Conservation (phyloP, 257 asterid species). For the Cinchona pubescens region DNA sequence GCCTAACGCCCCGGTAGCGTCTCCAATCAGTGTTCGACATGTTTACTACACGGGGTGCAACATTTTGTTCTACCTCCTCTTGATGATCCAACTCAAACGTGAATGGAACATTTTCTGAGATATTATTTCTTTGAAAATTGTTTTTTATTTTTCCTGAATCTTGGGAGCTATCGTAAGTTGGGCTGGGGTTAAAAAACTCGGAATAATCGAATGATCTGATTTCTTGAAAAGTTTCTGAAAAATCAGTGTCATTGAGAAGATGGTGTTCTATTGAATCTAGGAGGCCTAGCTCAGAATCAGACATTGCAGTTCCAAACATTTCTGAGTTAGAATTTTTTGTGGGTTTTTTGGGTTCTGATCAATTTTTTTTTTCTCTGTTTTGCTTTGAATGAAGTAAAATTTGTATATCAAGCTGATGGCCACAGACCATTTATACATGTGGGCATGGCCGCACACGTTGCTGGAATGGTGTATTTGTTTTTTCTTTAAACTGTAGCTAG, state of each 20-base stretch:
- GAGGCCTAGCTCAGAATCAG: conserved; percentile 5
- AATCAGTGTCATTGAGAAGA: conserved; percentile 26
- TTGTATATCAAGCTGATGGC: background rate
- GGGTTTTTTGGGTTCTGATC: background rate
- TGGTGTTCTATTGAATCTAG: conserved; percentile 2
- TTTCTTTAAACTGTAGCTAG: too few species aligned
- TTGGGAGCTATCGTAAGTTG: conserved; percentile 13
- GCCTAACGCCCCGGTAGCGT: conserved; percentile 18
- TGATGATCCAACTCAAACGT: background rate
- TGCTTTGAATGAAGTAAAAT: background rate
- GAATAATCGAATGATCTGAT: background rate
- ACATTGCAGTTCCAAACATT: background rate
- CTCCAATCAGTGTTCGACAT: conserved; percentile 2
- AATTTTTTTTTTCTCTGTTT: background rate
- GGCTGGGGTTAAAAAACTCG: background rate
- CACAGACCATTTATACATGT: background rate
- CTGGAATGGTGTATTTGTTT: background rate
- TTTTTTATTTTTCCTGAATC: background rate
- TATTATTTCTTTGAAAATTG: background rate
- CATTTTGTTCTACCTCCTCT: background rate
- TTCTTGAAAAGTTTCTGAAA: conserved; percentile 10
- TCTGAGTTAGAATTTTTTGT: background rate
- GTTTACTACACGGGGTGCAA: background rate
- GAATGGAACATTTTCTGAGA: background rate
- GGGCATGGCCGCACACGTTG: background rate